Percentiles rank a stretch among this genome's conserved stretches.
These are phyloP conservation scores for Hippophae rhamnoides DNA, from an alignment of 306 rosid species.

Conservation along the genomic window DNA sequence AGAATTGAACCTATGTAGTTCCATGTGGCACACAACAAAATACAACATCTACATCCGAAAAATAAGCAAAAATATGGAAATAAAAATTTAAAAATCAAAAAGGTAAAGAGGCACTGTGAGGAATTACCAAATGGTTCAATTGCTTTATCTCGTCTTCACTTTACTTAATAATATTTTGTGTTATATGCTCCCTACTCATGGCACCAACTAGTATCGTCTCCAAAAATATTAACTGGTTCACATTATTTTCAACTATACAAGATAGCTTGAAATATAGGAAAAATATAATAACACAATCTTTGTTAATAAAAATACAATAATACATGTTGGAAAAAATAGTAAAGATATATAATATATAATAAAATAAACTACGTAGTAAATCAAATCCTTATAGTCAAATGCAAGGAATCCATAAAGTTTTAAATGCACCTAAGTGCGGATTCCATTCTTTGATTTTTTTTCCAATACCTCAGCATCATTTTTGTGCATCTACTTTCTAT, in stretches of 20 bases:
- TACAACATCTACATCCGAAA: no score
- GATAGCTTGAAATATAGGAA: neutral
- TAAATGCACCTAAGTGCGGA: no score
- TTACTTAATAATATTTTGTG: slow-evolving; percentile 62
- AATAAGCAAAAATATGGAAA: neutral
- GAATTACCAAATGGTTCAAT: slow-evolving; percentile 64
- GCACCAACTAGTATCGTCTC: slow-evolving; percentile 81
- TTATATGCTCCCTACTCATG: slow-evolving; percentile 80
- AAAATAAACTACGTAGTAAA: slow-evolving; percentile 5
- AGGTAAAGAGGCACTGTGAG: slow-evolving; percentile 3
- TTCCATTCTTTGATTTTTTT: no score
- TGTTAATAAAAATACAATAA: slow-evolving; percentile 9
- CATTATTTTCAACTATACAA: slow-evolving; percentile 14
- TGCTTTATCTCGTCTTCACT: slow-evolving; percentile 87
- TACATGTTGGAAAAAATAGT: slow-evolving; percentile 2
- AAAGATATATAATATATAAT: slow-evolving; percentile 9
- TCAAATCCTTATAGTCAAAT: neutral
- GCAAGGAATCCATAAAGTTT: no score
- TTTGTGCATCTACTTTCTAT: no score
- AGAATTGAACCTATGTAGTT: no score
- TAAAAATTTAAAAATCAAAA: slow-evolving; percentile 6
- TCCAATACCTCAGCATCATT: no score
- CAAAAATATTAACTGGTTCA: slow-evolving; percentile 63
- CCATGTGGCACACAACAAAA: no score
- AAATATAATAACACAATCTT: no score